Base-by-base conservation (phyloP, 2,329 filamentous ascomycete genomes). In the Diaporthe ilicicola region DNA sequence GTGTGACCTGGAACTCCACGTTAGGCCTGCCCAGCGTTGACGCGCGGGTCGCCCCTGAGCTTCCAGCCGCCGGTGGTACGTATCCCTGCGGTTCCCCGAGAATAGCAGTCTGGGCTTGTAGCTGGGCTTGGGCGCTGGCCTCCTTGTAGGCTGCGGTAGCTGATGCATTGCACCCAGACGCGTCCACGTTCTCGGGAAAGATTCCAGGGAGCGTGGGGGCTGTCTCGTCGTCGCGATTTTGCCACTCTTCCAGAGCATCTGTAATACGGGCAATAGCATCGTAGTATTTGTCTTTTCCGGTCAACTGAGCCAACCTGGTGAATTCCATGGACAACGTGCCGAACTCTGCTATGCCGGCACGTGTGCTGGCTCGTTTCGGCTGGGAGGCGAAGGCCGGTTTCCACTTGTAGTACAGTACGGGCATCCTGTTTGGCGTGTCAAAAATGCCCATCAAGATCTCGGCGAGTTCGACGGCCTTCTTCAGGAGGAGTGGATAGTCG, bases 371-470 rank as follows among this genome's bases (percentile, higher is more conserved):
- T 29, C 88, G 86, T 75, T 90, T 91, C 8, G 90, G 88, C 74
- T 91, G 87, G 4, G 87, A 89, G 12, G 88, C 87, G 76, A 85
- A 89, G 19, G 87, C 82, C 74, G 92, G 93, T 76, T 89, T 88
- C 93, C 93, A 97, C 73, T 87, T 84, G 81, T 95, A 97, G 81
- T 91, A 94, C 6, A 94, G 87, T 7, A 94, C 82, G 3, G 95
- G 95, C 93, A 98, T 97, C 75, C 94, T 90, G 80, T 98, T 98
- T 0, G 95, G 95, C 0, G 95, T 98, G 81, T 97, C 94, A 76
- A 97, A 97, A 4, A 92, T 88, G 67, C 92, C 90, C 84, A 95
- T 94, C 39, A 97, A 83, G 72, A 97, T 87, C 76, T 95, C 92
- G 48, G 90, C 94, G 32, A 96, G 87, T 81, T 95, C 92, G 44